These are phyloP conservation scores for Penstemon newberryi DNA, from an alignment of 257 asterid species.

Conservation along the genomic window DNA sequence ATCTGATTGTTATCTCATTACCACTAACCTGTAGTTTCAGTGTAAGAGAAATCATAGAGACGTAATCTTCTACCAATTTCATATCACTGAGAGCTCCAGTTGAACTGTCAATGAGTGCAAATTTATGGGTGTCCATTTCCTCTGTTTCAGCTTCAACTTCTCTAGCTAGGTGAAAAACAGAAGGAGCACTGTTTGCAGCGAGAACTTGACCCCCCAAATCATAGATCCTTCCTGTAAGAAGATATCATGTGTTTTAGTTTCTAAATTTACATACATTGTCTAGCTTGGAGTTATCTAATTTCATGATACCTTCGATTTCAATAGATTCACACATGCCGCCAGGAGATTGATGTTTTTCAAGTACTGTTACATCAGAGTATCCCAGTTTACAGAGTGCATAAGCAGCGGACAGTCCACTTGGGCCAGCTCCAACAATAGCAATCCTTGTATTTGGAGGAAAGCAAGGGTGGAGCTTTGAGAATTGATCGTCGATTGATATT, in stretches of 20 bases:
- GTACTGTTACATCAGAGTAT: slow-evolving; percentile 46
- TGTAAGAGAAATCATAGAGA: slow-evolving; percentile 57
- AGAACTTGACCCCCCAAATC: slow-evolving; percentile 66
- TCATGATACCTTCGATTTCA: slow-evolving; percentile 51
- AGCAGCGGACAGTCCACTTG: slow-evolving; percentile 74
- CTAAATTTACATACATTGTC: neutral
- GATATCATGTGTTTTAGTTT: neutral
- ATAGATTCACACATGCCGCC: slow-evolving; percentile 80
- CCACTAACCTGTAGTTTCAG: slow-evolving; percentile 50
- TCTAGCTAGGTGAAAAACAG: slow-evolving; percentile 47
- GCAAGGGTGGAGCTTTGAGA: slow-evolving; percentile 57
- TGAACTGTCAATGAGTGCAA: slow-evolving; percentile 47
- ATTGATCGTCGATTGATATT: slow-evolving; percentile 37
- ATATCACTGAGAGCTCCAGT: slow-evolving; percentile 46
- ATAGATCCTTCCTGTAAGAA: slow-evolving; percentile 42
- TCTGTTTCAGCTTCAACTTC: slow-evolving; percentile 53
- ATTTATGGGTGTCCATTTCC: slow-evolving; percentile 57
- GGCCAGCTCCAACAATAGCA: slow-evolving; percentile 68
- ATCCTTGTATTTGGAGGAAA: slow-evolving; percentile 50
- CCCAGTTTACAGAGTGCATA: slow-evolving; percentile 66
- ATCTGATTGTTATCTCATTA: neutral
- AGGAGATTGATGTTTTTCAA: slow-evolving; percentile 52
- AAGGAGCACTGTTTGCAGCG: slow-evolving; percentile 59
- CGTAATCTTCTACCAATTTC: slow-evolving; percentile 56
- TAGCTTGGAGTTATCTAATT: neutral